These are phyloP conservation scores for Proliferodiscus dingleyae DNA, from an alignment of 2,329 filamentous ascomycete genomes.

Conservation along the genomic window DNA sequence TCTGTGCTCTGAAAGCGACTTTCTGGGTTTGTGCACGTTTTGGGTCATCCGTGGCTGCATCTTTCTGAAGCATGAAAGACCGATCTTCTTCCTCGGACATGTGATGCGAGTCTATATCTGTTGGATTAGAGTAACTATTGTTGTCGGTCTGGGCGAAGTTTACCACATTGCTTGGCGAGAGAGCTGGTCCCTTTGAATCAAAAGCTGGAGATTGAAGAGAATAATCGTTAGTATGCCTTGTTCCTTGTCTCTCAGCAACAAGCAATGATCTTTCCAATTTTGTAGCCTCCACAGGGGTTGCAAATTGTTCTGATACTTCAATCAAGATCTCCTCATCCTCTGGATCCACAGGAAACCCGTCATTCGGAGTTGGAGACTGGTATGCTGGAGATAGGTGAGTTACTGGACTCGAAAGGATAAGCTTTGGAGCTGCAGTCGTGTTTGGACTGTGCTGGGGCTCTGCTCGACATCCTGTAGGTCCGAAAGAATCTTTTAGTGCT, in stretches of 20 bases:
- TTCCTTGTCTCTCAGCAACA: slow-evolving; percentile 9
- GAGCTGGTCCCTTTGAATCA: slow-evolving; percentile 3
- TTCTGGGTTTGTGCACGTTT: not conserved
- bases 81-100: slow-evolving; percentile 22
- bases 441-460: not conserved
- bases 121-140: slow-evolving; percentile 8
- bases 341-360: slow-evolving; percentile 26
- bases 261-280: slow-evolving; percentile 17
- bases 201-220: slow-evolving; percentile 27
- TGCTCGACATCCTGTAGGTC: not conserved
- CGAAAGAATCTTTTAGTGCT: not conserved
- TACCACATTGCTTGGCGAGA: slow-evolving; percentile 1
- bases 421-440: not conserved
- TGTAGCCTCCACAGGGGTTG: slow-evolving; percentile 17
- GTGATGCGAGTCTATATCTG: not conserved
- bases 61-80: slow-evolving; percentile 17
- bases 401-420: not conserved
- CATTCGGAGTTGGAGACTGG: slow-evolving; percentile 8
- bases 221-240: slow-evolving; percentile 24
- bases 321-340: slow-evolving; percentile 24
- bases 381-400: not conserved
- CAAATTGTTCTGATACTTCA: slow-evolving; percentile 13
- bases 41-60: not conserved
- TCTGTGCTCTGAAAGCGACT: not conserved
- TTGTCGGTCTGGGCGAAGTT: slow-evolving; percentile 10